Conservation (phyloP, 176 grass and related monocot species). For the Paspalum notatum region DNA sequence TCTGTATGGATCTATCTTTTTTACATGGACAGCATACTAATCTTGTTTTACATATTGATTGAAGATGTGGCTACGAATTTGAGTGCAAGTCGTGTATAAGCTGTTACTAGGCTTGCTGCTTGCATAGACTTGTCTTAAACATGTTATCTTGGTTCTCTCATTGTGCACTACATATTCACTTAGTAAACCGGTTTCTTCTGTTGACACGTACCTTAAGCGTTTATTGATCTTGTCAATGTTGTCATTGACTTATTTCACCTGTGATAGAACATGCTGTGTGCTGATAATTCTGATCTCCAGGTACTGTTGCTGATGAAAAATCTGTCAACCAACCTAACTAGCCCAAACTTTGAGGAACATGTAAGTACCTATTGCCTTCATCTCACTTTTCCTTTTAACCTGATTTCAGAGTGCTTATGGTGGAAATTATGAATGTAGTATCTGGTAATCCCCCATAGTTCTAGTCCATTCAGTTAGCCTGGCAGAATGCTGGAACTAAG, state of each 20-base stretch:
- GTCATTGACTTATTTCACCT: not conserved
- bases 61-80: not conserved
- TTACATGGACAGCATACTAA: not conserved
- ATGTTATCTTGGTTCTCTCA: not conserved
- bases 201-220: slow-evolving; percentile 42
- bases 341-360: slow-evolving; percentile 82
- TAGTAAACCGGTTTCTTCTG: slow-evolving; percentile 38
- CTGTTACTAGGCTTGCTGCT: not conserved
- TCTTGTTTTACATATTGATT: slow-evolving; percentile 13
- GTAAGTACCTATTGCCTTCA: slow-evolving; percentile 45
- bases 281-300: slow-evolving; percentile 52
- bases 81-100: not conserved
- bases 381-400: not conserved
- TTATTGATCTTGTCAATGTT: not conserved
- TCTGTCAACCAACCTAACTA: slow-evolving; percentile 72
- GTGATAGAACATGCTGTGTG: slow-evolving; percentile 2
- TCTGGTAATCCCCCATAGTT: not conserved
- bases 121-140: not conserved
- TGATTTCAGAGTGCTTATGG: not conserved
- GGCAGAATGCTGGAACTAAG: not conserved
- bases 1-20: not conserved
- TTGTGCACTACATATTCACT: slow-evolving; percentile 21
- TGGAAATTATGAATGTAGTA: not conserved
- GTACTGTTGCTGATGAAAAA: slow-evolving; percentile 87
- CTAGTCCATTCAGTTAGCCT: not conserved